Evolutionary conservation across 2,329 filamentous ascomycete genomes (phyloP).

Genomic region (Trichoderma pleuroti): DNA sequence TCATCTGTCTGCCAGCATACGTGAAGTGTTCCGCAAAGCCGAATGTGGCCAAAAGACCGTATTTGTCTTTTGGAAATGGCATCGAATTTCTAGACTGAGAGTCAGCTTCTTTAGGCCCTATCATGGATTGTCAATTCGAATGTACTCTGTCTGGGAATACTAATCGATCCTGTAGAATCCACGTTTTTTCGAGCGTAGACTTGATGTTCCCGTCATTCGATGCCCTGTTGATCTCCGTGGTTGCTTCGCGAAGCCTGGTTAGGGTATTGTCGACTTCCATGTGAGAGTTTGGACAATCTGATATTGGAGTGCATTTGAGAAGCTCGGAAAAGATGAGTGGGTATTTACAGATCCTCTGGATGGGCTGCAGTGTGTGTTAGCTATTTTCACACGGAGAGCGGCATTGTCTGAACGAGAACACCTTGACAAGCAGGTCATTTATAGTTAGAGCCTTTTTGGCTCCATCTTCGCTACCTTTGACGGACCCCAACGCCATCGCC

Average conservation of each 20-base stretch:
- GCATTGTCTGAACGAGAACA: constrained; percentile 30
- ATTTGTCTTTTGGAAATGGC: constrained; percentile 61
- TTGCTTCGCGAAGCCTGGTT: constrained; percentile 67
- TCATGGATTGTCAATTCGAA: neutral
- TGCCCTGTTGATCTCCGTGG: constrained; percentile 78
- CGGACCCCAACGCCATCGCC: constrained; percentile 68
- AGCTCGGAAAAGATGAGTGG: constrained; percentile 82
- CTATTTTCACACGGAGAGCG: neutral
- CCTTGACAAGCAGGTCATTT: constrained; percentile 87
- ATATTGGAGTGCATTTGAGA: constrained; percentile 75
- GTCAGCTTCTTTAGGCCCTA: neutral
- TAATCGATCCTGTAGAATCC: constrained; percentile 78
- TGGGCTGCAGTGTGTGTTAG: constrained; percentile 57
- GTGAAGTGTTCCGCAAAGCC: constrained; percentile 78
- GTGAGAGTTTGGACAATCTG: constrained; percentile 80
- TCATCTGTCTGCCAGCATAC: constrained; percentile 74
- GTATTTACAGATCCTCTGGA: constrained; percentile 89
- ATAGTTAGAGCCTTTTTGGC: constrained; percentile 76
- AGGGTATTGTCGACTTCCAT: constrained; percentile 73
- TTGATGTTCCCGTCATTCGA: constrained; percentile 71
- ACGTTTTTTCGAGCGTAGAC: constrained; percentile 72
- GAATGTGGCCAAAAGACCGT: constrained; percentile 74
- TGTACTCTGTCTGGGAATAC: constrained; percentile 68
- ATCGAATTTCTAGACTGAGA: constrained; percentile 42
- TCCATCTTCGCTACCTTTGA: constrained; percentile 59